Base-by-base conservation (phyloP, 768 basidiomycete genomes). In the Clitopilus passeckerianus region DNA sequence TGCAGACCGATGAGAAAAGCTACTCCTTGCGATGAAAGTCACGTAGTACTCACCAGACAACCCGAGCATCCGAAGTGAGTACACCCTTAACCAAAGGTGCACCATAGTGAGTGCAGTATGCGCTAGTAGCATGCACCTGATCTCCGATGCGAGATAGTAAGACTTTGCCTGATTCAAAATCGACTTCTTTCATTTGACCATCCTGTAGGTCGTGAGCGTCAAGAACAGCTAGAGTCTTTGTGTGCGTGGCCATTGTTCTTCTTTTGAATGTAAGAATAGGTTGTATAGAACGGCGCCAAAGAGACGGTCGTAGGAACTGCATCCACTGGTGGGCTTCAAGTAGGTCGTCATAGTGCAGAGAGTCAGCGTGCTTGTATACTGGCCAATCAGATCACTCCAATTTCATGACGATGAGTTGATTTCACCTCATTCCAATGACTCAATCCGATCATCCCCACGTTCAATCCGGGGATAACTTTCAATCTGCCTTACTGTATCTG, bases 81-180 rank as follows among this genome's bases (percentile, higher is more conserved):
- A 93, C 86, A 56, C 93, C 93, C 71, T 92, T 93, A 5, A 79
- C 85, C 1, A 95, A 79, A 1, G 93, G 92, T 2, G 93, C 93
- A 10, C 94, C 94, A 68, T 94, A 95, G 71, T 96, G 94, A 1
- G 93, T 95, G 73, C 94, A 96, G 72, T 84, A 89, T 1, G 90
- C 90, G 61, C 86, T 87, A 0, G 89, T 94, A 6, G 92, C 90
- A 64, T 89, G 79, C 1, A 93, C 75, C 63, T 87, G 83, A 65
- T 89, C 86, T 27, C 87, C 89, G 16, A 95, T 71, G 55, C 87
- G 86, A 57, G 89, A 89, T 10, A 95, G 71, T 10, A 95, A 76
- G 44, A 96, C 86, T 72, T 90, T 91, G 54, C 85, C 89, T 16
- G 86, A 80, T 43, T 83, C 88, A 67, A 95, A 94, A 6, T 78